These are phyloP conservation scores for Capsicum baccatum DNA, from an alignment of 257 asterid genomes.

Conservation along the genomic window DNA sequence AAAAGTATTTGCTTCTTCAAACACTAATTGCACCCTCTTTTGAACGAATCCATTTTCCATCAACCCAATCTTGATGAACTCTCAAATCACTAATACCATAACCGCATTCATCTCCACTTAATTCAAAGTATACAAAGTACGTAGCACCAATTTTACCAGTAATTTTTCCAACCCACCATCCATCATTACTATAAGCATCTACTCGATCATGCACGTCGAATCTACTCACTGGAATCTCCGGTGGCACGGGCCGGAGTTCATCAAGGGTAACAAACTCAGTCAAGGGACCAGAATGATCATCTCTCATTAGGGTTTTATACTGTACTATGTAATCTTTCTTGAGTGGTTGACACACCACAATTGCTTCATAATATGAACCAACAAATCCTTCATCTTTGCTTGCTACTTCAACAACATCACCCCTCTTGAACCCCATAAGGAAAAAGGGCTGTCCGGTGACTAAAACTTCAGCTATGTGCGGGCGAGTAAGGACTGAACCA, in stretches of 20 bases:
- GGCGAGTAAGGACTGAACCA: too few relatives aligned
- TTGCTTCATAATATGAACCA: slow-evolving; percentile 42
- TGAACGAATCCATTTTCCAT: slow-evolving; percentile 13
- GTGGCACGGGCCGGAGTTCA: slow-evolving; percentile 45
- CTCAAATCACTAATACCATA: background rate
- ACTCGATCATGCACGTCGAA: slow-evolving; percentile 36
- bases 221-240: background rate
- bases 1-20: background rate
- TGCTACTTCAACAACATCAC: slow-evolving; percentile 36
- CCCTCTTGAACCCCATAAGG: slow-evolving; percentile 27
- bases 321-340: slow-evolving; percentile 25
- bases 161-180: slow-evolving; percentile 57
- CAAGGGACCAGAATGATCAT: slow-evolving; percentile 38
- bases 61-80: slow-evolving; percentile 16
- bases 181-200: slow-evolving; percentile 49
- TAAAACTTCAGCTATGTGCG: too few relatives aligned
- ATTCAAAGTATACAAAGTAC: slow-evolving; percentile 1
- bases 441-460: too few relatives aligned
- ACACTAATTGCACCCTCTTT: background rate
- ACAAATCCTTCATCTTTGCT: slow-evolving; percentile 39
- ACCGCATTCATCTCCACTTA: slow-evolving; percentile 2
- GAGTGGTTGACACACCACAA: slow-evolving; percentile 27
- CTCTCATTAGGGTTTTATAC: slow-evolving; percentile 24
- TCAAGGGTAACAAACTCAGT: slow-evolving; percentile 34
- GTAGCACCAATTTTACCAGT: background rate